Evolutionary conservation across 1,139 yeast species (phyloP), one percentile per base, ranked within the genome.

Genomic region (Kluyveromyces sp.): DNA sequence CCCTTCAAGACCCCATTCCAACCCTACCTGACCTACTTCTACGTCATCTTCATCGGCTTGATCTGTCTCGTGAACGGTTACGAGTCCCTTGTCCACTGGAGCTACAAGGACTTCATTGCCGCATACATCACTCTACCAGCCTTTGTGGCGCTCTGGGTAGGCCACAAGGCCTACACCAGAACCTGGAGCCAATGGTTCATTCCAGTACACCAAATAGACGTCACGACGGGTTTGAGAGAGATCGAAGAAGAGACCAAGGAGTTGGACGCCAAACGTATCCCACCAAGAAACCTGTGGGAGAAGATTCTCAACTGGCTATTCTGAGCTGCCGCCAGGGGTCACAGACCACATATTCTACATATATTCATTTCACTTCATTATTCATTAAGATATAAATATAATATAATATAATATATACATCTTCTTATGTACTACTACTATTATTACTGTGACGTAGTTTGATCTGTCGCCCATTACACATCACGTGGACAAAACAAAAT

Each of bases 61-160:
- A 59, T 79, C 45, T 66, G 77, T n/a, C 47, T 79, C 31, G 77
- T 82, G 15, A 79, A 79, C 53, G 84, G 84, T 35, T 79, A 76
- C 57, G 77, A 74, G 1, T 79, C 75, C 4, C 79, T 79, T 61
- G 54, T 61, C 35, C 73, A 72, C 42, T 73, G 71, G 58, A 65
- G 68, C 39, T 70, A 61, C 3, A 57, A 69, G 4, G 78, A 77
- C 59, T 80, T 80, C 56, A 65, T 80, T 46, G 83, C 84, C 26
- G 78, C 83, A 5, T 80, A 80, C 63, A 70, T 80, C 52, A 78
- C 83, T 1, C 59, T 80, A 46, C 85, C 84, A 29, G 69, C 79
- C 37, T 72, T 79, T 42, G 29, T 75, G 0, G 67, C 63, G 8
- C 65, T 79, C 38, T 79, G 75, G 57, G 47, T 69, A 27, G 65